phyloP scores from a whole-genome alignment of 1,284 basidiomycete species.

The Xanthoconium separans region DNA sequence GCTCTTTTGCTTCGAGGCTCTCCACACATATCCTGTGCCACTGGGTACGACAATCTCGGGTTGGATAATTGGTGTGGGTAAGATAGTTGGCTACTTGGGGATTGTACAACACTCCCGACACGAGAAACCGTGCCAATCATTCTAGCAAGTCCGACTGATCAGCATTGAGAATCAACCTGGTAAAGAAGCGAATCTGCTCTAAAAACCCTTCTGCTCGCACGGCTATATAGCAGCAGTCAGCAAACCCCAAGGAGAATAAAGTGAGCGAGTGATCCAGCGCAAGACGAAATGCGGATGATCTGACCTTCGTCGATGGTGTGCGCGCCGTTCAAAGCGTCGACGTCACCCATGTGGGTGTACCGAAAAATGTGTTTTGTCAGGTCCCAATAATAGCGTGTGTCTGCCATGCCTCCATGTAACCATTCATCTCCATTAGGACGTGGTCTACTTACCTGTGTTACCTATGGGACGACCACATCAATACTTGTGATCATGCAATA shows the following conservation, averaged over 20 bases:
- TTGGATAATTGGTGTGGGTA: too few species aligned
- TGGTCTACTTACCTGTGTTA: slow-evolving; percentile 32
- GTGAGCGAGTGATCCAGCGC: slow-evolving; percentile 1
- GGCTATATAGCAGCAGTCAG: slow-evolving; percentile 20
- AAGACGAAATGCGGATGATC: not conserved
- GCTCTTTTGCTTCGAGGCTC: too few species aligned
- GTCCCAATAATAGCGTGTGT: slow-evolving; percentile 48
- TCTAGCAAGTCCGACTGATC: slow-evolving; percentile 28
- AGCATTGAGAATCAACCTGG: slow-evolving; percentile 36
- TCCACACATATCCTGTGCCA: too few species aligned
- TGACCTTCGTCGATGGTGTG: slow-evolving; percentile 56
- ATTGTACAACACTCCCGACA: too few species aligned
- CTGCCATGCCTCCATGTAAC: slow-evolving; percentile 27
- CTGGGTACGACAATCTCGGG: too few species aligned
- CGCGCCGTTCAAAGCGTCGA: slow-evolving; percentile 39
- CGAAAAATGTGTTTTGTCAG: slow-evolving; percentile 51
- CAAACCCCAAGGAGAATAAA: too few species aligned
- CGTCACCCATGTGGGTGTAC: slow-evolving; percentile 39
- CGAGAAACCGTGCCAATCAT: not conserved
- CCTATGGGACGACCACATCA: slow-evolving; percentile 20
- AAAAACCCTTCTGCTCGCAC: slow-evolving; percentile 34
- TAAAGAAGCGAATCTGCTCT: slow-evolving; percentile 38
- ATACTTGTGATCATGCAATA: not conserved
- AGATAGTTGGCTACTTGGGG: too few species aligned
- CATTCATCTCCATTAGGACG: slow-evolving; percentile 19